Evolutionary conservation across 2,329 filamentous ascomycete species (phyloP).

Genomic region (Sarocladiaceae sp.): DNA sequence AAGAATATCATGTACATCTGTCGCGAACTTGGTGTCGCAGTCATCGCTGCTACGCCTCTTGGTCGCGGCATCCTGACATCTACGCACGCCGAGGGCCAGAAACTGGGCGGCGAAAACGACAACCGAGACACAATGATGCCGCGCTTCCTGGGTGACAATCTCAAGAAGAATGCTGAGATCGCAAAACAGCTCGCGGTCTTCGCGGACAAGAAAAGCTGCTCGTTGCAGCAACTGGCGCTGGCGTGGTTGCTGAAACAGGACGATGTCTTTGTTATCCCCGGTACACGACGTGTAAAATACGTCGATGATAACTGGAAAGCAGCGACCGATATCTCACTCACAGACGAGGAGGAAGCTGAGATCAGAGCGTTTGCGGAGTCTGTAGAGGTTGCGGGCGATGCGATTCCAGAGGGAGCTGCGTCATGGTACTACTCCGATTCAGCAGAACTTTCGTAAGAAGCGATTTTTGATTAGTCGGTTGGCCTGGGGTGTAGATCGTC

Average conservation of each 20-base stretch:
- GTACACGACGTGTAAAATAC: constrained; percentile 36
- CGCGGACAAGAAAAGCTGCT: constrained; percentile 40
- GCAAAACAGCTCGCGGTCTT: background rate
- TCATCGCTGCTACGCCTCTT: constrained; percentile 53
- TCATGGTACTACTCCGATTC: background rate
- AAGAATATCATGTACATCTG: constrained; percentile 42
- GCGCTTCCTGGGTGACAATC: constrained; percentile 2
- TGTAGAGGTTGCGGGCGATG: background rate
- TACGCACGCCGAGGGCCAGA: background rate
- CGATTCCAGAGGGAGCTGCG: background rate
- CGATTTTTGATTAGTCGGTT: too few relatives aligned
- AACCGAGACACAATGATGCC: background rate
- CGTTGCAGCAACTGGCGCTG: constrained; percentile 51
- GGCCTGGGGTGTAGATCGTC: too few relatives aligned
- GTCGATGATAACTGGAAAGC: constrained; percentile 35
- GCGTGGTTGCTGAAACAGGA: constrained; percentile 59
- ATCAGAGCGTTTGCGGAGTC: constrained; percentile 18
- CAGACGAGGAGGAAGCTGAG: constrained; percentile 23
- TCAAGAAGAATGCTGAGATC: background rate
- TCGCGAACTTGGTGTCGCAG: constrained; percentile 48
- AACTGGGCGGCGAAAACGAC: background rate
- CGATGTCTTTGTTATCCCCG: constrained; percentile 50
- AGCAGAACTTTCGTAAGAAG: too few relatives aligned
- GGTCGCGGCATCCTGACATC: constrained; percentile 49
- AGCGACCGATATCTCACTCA: constrained; percentile 22